Conservation (phyloP, 257 asterid genomes). For the Ocimum tenuiflorum region DNA sequence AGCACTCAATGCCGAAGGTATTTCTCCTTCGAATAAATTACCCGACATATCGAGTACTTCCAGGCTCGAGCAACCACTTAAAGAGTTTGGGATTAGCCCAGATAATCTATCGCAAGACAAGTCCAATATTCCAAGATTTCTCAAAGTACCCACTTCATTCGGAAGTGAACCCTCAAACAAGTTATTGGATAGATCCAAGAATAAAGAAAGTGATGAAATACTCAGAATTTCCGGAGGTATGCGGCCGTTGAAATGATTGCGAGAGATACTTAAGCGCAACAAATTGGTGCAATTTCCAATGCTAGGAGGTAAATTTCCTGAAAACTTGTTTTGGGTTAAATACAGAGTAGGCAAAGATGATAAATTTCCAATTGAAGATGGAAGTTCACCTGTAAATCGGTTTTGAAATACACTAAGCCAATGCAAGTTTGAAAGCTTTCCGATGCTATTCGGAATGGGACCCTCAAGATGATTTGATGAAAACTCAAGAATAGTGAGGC, state of each 20-base stretch:
- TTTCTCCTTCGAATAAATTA: neutral
- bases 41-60: neutral
- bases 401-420: neutral
- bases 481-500: neutral
- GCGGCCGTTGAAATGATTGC: neutral
- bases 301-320: neutral
- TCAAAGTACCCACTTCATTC: too few relatives aligned
- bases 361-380: neutral
- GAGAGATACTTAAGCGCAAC: neutral
- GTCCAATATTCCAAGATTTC: neutral
- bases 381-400: neutral
- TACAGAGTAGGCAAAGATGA: neutral
- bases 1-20: neutral
- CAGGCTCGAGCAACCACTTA: neutral
- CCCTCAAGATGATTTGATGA: neutral
- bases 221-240: neutral
- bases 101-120: neutral
- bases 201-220: neutral
- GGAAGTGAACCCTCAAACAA: too few relatives aligned
- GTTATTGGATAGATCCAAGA: too few relatives aligned
- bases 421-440: neutral
- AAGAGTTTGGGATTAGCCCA: neutral
- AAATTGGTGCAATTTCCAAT: too few relatives aligned
- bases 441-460: neutral
- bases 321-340: neutral